Evolutionary conservation across 257 asterid genomes (phyloP).

Genomic region (Echium plantagineum): DNA sequence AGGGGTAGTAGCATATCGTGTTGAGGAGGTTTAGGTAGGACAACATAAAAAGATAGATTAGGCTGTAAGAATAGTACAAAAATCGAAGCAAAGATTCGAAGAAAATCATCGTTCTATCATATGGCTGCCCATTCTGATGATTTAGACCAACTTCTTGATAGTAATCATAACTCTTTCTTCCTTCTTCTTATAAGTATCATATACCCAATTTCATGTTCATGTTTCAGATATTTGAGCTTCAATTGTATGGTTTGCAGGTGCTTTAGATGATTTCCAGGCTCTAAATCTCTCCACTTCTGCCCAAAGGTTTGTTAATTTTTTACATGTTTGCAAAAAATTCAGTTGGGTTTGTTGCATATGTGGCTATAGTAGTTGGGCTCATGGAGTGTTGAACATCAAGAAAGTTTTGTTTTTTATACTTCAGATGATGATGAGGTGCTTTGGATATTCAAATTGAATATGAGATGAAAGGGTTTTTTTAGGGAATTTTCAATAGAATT

Average conservation of each 20-base stretch:
- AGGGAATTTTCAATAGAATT: no score
- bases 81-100: no score
- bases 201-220: neutral
- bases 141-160: slow-evolving; percentile 88
- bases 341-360: no score
- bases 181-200: neutral
- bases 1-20: no score
- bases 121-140: slow-evolving; percentile 86
- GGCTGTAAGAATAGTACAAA: no score
- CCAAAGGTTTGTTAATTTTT: slow-evolving; percentile 37
- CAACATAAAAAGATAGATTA: no score
- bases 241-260: slow-evolving; percentile 46
- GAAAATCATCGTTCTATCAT: slow-evolving; percentile 1
- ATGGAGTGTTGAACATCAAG: no score
- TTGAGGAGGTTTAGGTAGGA: no score
- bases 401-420: no score
- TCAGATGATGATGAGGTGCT: no score
- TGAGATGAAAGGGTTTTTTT: neutral
- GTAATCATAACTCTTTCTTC: slow-evolving; percentile 28
- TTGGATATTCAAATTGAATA: neutral
- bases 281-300: slow-evolving; percentile 70
- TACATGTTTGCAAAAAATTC: neutral
- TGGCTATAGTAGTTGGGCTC: no score
- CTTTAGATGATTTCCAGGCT: slow-evolving; percentile 97
- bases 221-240: neutral